Conservation (phyloP, 2,329 filamentous ascomycete genomes). For the Mycosphaerella sp. region DNA sequence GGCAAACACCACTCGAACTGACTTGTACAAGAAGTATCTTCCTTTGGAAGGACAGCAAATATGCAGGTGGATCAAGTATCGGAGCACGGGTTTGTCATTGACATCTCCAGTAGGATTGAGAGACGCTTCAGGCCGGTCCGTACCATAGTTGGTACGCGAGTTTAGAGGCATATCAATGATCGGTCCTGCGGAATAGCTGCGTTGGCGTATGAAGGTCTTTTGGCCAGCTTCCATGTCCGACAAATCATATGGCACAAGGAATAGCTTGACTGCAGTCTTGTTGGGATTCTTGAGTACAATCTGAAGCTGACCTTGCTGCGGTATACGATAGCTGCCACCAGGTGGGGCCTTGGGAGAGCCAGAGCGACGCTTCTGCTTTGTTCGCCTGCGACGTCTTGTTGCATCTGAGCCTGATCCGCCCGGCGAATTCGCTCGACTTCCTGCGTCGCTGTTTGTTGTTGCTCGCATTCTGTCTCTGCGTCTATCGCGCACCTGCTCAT, state of each 20-base stretch:
- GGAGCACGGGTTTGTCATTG: constrained; percentile 64
- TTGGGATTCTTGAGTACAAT: constrained; percentile 98
- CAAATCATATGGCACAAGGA: constrained; percentile 87
- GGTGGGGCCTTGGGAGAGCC: constrained; percentile 60
- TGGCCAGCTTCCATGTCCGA: constrained; percentile 87
- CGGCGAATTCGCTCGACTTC: constrained; percentile 28
- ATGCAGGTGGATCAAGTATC: constrained; percentile 87
- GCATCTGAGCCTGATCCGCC: constrained; percentile 24
- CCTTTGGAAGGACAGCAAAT: constrained; percentile 82
- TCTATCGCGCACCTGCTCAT: constrained; percentile 24
- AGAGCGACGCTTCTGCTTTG: constrained; percentile 54
- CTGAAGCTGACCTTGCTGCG: constrained; percentile 86
- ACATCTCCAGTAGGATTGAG: constrained; percentile 46
- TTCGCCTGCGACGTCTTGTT: constrained; percentile 23
- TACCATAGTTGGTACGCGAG: constrained; percentile 43
- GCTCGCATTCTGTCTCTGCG: constrained; percentile 30
- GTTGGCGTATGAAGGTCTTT: constrained; percentile 92
- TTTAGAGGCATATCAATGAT: constrained; percentile 61
- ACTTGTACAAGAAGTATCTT: constrained; percentile 85
- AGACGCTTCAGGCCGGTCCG: constrained; percentile 48
- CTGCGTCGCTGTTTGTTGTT: constrained; percentile 20
- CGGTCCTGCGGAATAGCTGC: constrained; percentile 82
- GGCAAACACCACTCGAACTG: constrained; percentile 88
- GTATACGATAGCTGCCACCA: constrained; percentile 88
- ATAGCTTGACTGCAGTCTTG: constrained; percentile 95